phyloP scores from a whole-genome alignment of 257 asterid species.

The Solanum verrucosum region DNA sequence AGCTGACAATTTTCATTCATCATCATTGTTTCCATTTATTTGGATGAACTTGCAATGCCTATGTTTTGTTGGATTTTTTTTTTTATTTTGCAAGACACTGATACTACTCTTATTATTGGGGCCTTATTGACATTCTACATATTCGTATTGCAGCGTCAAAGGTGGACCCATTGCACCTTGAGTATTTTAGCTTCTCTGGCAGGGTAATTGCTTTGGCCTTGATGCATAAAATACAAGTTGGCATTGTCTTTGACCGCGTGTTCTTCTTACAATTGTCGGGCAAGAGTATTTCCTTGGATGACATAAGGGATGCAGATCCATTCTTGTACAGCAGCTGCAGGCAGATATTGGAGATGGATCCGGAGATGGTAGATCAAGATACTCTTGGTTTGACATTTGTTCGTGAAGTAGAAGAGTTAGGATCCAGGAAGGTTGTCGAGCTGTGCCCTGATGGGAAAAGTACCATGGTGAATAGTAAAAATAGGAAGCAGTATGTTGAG shows the following conservation, averaged over 20 bases:
- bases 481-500: constrained; percentile 65
- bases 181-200: constrained; percentile 79
- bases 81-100: background rate
- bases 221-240: constrained; percentile 90
- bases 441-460: constrained; percentile 60
- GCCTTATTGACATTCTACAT: background rate
- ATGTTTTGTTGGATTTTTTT: constrained; percentile 3
- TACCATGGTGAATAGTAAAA: constrained; percentile 60
- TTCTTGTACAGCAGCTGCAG: constrained; percentile 81
- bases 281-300: constrained; percentile 51
- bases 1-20: background rate
- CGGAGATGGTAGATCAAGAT: constrained; percentile 75
- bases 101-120: background rate
- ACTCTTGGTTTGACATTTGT: constrained; percentile 77
- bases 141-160: constrained; percentile 64
- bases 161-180: constrained; percentile 87
- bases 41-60: constrained; percentile 4
- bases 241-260: constrained; percentile 80
- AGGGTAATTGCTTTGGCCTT: constrained; percentile 85
- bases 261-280: constrained; percentile 77
- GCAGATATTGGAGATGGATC: constrained; percentile 85
- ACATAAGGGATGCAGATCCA: constrained; percentile 82
- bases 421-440: constrained; percentile 65
- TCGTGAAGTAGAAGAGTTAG: constrained; percentile 76
- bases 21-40: background rate